Base-by-base conservation (phyloP, 352 stramenopile species). In the Phytophthora capsici region DNA sequence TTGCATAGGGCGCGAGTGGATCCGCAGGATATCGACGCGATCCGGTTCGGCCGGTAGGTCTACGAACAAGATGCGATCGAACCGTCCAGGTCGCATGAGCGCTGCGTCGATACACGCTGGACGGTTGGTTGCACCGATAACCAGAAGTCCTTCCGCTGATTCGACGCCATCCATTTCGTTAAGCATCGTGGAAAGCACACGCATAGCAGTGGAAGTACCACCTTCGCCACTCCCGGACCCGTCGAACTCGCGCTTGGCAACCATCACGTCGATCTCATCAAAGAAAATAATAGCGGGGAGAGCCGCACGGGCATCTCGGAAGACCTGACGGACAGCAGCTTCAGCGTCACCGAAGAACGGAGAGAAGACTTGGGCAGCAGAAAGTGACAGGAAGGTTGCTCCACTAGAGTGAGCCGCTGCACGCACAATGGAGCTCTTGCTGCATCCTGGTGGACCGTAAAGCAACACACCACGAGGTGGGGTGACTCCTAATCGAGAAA, bases 81-180 rank as follows among this genome's bases (percentile, higher is more conserved):
- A 96, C 47, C 97, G 91, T 28, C 97, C 97, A 14, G 97, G 97
- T 20, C 98, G 90, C 58, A 99, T 91, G 17, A 99, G 82, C 32
- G 97, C 97, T n/a, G 93, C 95, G 71, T 99, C 97, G 25, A 99
- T 91, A 68, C 98, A 98, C 70, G 99, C 93, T 1, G 98, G 96
- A 50, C 95, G 90, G 74, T 99, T 99, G 12, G 97, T 99, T 9
- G 96, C 96, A 25, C 95, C 97, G 59, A 99, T 98, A 36, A 99
- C 96, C 28, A 99, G 86, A 5, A 99, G 70, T 4, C 87, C 98
- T 62, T 98, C 96, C 2, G 93, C 83, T 17, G 88, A 91, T 59
- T 98, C 95, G 32, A 99, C 95, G 30, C 96, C 97, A 69, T 99
- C 97, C 87, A 99, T 99, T 71, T 99, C 96, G 44, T 97, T 98